Conservation (phyloP, 179 eudicot species). For the Beta macrorhiza region DNA sequence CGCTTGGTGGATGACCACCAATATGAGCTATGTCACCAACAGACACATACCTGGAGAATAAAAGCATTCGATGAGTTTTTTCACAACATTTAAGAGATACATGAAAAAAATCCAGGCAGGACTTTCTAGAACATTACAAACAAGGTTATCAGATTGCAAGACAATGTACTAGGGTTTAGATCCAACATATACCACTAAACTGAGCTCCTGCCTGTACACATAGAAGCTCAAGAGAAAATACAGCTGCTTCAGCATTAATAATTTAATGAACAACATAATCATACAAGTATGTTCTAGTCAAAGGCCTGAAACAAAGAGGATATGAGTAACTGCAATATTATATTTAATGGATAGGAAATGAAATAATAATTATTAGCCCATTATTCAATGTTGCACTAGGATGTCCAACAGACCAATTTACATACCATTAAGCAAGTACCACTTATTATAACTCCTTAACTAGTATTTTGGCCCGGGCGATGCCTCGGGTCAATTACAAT, state of each 20-base stretch:
- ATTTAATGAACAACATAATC: not conserved
- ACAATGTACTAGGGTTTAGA: not conserved
- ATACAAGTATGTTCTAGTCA: not conserved
- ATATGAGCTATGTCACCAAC: slow-evolving; percentile 86
- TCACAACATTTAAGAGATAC: not conserved
- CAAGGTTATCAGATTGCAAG: slow-evolving; percentile 1
- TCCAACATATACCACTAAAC: not conserved
- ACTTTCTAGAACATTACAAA: not conserved
- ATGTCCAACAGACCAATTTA: not conserved
- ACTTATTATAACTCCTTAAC: not conserved
- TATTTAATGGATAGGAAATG: not conserved
- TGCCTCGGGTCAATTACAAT: too few species aligned
- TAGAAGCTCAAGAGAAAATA: not conserved
- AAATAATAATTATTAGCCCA: too few species aligned
- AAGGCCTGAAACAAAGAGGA: not conserved
- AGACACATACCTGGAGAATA: slow-evolving; percentile 69
- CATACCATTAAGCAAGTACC: not conserved
- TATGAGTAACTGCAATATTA: not conserved
- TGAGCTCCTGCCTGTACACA: not conserved
- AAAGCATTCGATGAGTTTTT: not conserved
- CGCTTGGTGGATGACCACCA: slow-evolving; percentile 85
- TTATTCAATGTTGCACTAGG: too few species aligned
- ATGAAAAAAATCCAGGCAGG: not conserved
- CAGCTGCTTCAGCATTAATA: not conserved
- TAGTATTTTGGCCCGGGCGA: too few species aligned